phyloP scores from a whole-genome alignment of 768 basidiomycete genomes.

The Xerocomellus dryophilus region DNA sequence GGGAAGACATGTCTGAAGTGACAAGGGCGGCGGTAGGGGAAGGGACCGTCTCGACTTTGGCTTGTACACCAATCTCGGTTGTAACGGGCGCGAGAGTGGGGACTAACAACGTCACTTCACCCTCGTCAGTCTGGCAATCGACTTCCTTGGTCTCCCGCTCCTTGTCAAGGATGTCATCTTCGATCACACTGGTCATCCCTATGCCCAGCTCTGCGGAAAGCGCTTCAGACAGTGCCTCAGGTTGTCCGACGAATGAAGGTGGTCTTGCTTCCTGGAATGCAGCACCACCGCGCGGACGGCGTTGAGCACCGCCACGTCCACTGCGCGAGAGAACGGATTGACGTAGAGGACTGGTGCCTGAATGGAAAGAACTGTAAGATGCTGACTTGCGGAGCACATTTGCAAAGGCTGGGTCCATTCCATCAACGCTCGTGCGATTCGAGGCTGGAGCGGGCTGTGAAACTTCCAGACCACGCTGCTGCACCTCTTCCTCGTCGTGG shows the following conservation, averaged over 20 bases:
- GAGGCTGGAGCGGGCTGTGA: conserved; percentile 43
- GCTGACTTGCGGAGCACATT: conserved; percentile 64
- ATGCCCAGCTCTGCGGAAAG: conserved; percentile 64
- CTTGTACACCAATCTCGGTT: conserved; percentile 43
- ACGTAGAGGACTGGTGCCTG: conserved; percentile 58
- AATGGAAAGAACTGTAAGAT: conserved; percentile 40
- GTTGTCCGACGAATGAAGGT: conserved; percentile 65
- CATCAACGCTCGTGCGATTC: conserved; percentile 72
- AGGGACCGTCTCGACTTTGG: conserved; percentile 25
- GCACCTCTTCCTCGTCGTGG: conserved; percentile 25
- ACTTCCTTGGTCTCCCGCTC: conserved; percentile 59
- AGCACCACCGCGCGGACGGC: conserved; percentile 62
- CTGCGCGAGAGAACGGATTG: conserved; percentile 53
- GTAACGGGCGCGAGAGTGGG: conserved; percentile 31
- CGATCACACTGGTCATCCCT: conserved; percentile 43
- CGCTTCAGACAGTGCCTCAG: conserved; percentile 68
- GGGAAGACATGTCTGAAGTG: conserved; percentile 40
- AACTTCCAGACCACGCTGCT: conserved; percentile 26
- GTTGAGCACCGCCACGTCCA: conserved; percentile 46
- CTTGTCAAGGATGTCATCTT: conserved; percentile 35
- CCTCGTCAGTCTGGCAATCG: conserved; percentile 63
- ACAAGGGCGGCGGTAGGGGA: conserved; percentile 17
- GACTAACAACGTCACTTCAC: conserved; percentile 28
- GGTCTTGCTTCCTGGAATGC: conserved; percentile 71
- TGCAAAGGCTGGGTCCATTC: conserved; percentile 85